Base-by-base conservation (phyloP, 164 flowering plant genomes). In the Vitis rotundifolia region DNA sequence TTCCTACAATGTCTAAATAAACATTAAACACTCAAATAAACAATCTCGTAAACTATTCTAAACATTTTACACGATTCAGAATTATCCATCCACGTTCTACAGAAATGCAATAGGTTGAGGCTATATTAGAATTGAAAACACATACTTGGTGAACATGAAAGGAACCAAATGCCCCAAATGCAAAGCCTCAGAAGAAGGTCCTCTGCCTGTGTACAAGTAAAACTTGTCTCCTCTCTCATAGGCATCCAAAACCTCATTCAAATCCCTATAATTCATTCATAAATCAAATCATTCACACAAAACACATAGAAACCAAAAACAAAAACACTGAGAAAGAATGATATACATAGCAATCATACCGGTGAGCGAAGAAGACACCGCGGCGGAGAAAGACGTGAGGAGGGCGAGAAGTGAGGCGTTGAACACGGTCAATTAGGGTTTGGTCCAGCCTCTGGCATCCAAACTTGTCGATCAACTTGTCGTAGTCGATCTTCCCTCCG, bases 341-440 rank as follows among this genome's bases (percentile, higher is more conserved):
- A 68, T 44, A 22, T 11, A 18, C 19, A 68, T n/a, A 1, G 47
- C 83, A 22, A 22, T 22, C 26, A 22, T 22, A 22, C 94, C 93
- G 77, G 79, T 95, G 98, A 63, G 99, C 98, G 68, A 92, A 95
- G 84, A 92, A 94, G 69, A 94, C 96, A 56, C 94, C 88, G 26
- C 98, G 96, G 60, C 99, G 98, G 73, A 92, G 97, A 83, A 95
- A 92, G 53, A 95, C 91, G 62, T 95, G 98, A 31, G 99, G 82
- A 63, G 86, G 89, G 22, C 87, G 92, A 63, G 81, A 65, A 8
- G 99, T 92, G 72, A 95, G 92, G 49, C 88, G 93, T n/a, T 85
- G 80, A 58, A 95, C 90, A 12, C 96, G 92, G 29, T 84, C 82
- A 49, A 89, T 68, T 3, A 90, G 80, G 57, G 91, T 29, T 51